These are phyloP conservation scores for Pichia californica DNA, from an alignment of 805 yeast genomes.

Conservation along the genomic window DNA sequence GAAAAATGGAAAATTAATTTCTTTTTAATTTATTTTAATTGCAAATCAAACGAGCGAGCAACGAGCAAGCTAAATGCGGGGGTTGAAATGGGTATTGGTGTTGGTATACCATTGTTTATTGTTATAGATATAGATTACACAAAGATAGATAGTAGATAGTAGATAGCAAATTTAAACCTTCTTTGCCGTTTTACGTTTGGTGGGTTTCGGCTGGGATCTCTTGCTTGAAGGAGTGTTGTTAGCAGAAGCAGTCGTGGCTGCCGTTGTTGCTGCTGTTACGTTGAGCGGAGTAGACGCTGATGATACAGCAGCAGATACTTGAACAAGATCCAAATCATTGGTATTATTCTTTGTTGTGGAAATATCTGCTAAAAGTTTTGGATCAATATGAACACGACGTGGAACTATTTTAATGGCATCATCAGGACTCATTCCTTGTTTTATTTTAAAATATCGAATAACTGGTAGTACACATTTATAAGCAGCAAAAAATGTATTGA, in stretches of 20 bases:
- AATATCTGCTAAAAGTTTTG: slow-evolving; percentile 1
- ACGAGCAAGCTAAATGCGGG: too few species aligned
- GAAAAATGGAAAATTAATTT: too few species aligned
- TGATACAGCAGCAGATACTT: neutral
- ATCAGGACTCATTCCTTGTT: slow-evolving; percentile 45
- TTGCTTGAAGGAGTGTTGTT: neutral
- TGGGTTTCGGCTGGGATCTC: neutral
- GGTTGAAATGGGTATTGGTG: too few species aligned
- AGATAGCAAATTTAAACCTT: too few species aligned
- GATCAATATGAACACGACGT: slow-evolving; percentile 19
- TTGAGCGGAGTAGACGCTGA: neutral
- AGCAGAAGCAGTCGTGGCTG: neutral
- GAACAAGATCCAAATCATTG: neutral
- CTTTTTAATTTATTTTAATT: too few species aligned
- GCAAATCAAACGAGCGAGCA: too few species aligned
- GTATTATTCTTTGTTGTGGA: too few species aligned
- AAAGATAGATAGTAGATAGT: neutral
- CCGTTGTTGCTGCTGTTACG: neutral
- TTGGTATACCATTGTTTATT: too few species aligned
- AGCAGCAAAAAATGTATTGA: slow-evolving; percentile 37
- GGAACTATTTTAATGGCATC: slow-evolving; percentile 28
- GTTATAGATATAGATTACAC: too few species aligned
- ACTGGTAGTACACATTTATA: slow-evolving; percentile 44
- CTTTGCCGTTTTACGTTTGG: neutral
- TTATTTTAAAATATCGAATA: slow-evolving; percentile 43